Evolutionary conservation across 176 grass and related monocot genomes (phyloP), one percentile per base, ranked within the genome.

Genomic region (Aegilops speltoides): DNA sequence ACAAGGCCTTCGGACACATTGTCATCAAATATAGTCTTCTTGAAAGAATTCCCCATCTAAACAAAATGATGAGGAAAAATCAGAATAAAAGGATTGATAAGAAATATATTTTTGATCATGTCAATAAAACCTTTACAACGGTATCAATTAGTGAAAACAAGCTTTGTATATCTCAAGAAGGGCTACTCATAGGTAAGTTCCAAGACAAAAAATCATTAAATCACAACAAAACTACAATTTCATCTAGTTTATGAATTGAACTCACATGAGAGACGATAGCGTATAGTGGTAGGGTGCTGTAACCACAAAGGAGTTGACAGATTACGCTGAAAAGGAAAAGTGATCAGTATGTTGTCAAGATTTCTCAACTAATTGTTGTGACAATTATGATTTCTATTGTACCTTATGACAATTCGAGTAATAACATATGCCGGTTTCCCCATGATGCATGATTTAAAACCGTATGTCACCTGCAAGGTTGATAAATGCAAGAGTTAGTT

Each of bases 21-120:
- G 16, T 95, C 90, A 20, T 98, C 91, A 19, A 98, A 98, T 41
- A 95, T 91, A 0, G 71, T 71, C 64, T 87, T 95, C 59, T 98
- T 98, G 67, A 95, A 98, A 22, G 91, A 94, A 77, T 57, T 94
- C 12, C 96, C 96, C 96, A 98, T 98, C 96, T 98, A 46, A 37
- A 59, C 22, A 1, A 76, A 16, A 54, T 12, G 52, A 54, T 23
- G 8, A 73, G 65, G 80, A 8, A 5, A 14, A 59, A 54, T 73
- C 50, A 65, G n/a, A 3, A 83, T 79, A 7, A 32, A 54, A 41
- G 4, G 3, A 32, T 6, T 8, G 0, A 20, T 25, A 2, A 4
- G 22, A 26, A 10, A 41, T 66, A 45, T 16, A 16, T 63, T 10
- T 70, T 10, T 45, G 0, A 29, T 16, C 40, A 34, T 1, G 46